Evolutionary conservation across 2,329 filamentous ascomycete species (phyloP).

Genomic region (Pezicula rhizophila): DNA sequence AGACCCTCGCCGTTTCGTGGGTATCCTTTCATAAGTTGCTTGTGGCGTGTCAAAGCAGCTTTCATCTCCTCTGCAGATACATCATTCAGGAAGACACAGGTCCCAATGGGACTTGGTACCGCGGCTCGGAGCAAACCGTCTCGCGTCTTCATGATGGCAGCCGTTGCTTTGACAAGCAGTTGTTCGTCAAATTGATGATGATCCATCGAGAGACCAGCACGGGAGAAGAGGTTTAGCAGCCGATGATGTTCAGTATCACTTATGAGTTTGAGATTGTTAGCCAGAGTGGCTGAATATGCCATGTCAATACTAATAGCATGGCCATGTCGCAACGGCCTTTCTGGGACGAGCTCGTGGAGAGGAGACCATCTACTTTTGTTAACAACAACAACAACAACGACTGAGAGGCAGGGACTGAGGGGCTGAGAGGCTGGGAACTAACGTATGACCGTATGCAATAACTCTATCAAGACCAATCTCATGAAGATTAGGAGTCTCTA

Average conservation of each 20-base stretch:
- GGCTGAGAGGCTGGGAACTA: constrained; percentile 23
- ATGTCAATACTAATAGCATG: constrained; percentile 73
- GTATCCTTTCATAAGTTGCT: constrained; percentile 55
- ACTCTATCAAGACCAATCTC: constrained; percentile 68
- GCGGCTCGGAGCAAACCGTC: constrained; percentile 63
- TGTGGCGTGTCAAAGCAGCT: constrained; percentile 54
- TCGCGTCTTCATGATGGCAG: constrained; percentile 65
- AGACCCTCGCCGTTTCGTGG: constrained; percentile 59
- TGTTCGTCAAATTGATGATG: constrained; percentile 61
- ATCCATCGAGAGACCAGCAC: constrained; percentile 66
- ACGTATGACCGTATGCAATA: constrained; percentile 66
- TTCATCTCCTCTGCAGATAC: constrained; percentile 57
- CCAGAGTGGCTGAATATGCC: constrained; percentile 67
- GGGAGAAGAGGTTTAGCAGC: constrained; percentile 61
- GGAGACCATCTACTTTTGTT: constrained; percentile 53
- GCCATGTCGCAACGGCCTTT: constrained; percentile 63
- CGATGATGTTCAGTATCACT: constrained; percentile 53
- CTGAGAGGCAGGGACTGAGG: too few relatives aligned
- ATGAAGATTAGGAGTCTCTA: constrained; percentile 68
- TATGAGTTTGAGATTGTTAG: constrained; percentile 56
- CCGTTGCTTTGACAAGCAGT: constrained; percentile 58
- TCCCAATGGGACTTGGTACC: constrained; percentile 61
- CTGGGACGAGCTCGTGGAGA: constrained; percentile 63
- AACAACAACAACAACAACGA: background rate
- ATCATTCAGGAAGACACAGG: constrained; percentile 64